phyloP scores from a whole-genome alignment of 164 flowering plant genomes.

The Vitis cinerea region DNA sequence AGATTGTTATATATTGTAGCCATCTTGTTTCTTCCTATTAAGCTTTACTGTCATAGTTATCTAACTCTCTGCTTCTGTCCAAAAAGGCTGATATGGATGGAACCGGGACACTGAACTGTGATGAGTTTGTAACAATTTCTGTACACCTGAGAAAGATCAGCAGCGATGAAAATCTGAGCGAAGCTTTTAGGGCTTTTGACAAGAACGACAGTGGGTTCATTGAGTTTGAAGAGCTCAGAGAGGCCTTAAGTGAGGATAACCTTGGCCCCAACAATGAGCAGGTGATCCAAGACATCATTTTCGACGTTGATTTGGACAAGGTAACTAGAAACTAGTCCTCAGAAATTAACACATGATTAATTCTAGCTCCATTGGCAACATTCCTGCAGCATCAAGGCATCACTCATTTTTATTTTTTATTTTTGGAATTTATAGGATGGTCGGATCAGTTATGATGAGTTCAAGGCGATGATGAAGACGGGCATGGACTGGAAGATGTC shows the following conservation, averaged over 20 bases:
- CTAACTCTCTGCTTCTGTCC: neutral
- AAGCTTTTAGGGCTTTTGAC: slow-evolving; percentile 69
- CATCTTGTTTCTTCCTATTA: neutral
- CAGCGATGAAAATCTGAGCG: slow-evolving; percentile 48
- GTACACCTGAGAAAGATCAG: slow-evolving; percentile 60
- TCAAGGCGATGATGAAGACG: slow-evolving; percentile 64
- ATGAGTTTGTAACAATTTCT: slow-evolving; percentile 69
- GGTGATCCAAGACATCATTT: slow-evolving; percentile 55
- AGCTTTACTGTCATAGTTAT: too few species aligned
- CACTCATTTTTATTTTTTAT: neutral
- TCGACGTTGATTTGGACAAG: slow-evolving; percentile 70
- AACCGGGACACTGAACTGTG: slow-evolving; percentile 64
- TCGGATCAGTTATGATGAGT: slow-evolving; percentile 71
- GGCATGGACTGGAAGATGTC: slow-evolving; percentile 85
- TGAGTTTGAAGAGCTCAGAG: slow-evolving; percentile 69
- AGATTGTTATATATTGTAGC: too few species aligned
- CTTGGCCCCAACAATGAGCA: slow-evolving; percentile 48
- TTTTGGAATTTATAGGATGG: slow-evolving; percentile 54
- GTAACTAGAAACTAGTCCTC: slow-evolving; percentile 22
- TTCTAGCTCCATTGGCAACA: neutral
- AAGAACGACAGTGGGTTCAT: slow-evolving; percentile 70
- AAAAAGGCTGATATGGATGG: slow-evolving; percentile 69
- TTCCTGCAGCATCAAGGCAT: neutral
- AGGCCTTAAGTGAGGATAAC: slow-evolving; percentile 50
- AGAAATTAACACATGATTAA: neutral